Conservation (phyloP, 1,139 yeast species). For the Geotrichum europaeum region DNA sequence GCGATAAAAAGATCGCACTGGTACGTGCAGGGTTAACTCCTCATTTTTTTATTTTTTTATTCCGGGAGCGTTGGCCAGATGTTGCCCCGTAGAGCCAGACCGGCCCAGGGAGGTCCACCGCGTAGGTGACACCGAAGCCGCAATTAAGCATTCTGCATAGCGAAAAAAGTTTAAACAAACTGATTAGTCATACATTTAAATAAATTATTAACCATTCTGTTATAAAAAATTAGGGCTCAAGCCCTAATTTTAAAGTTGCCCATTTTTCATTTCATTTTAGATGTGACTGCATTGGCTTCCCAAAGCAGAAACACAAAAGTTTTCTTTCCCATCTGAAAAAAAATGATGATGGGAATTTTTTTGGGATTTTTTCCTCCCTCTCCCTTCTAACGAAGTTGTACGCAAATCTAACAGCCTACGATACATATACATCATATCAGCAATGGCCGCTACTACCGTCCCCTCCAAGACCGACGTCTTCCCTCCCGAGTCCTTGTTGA, state of each 20-base stretch:
- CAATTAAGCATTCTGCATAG: not conserved
- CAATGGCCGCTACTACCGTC: conserved; percentile 20
- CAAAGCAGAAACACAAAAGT: not conserved
- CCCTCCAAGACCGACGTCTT: conserved; percentile 28
- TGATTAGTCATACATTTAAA: not conserved
- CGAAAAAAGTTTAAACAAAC: not conserved
- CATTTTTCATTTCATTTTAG: not conserved
- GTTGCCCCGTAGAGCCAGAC: too few species aligned
- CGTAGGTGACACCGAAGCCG: not conserved
- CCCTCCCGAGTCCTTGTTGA: conserved; percentile 90
- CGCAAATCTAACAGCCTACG: conserved; percentile 14
- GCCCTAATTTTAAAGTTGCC: conserved; percentile 2
- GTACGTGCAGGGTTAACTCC: too few species aligned
- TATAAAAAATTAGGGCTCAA: conserved; percentile 5
- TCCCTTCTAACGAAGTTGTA: conserved; percentile 11
- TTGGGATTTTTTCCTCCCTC: conserved; percentile 3
- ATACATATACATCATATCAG: conserved; percentile 10
- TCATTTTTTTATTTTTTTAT: too few species aligned
- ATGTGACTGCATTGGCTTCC: not conserved
- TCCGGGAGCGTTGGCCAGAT: too few species aligned
- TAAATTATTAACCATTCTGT: not conserved
- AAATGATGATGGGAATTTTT: not conserved
- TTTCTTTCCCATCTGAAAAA: not conserved
- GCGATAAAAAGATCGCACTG: too few species aligned
- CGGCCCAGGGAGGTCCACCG: too few species aligned